Percentiles rank a stretch among this genome's conserved stretches.
Evolutionary conservation across 2,329 filamentous ascomycete genomes (phyloP).

Genomic region (Colletotrichum sp.): DNA sequence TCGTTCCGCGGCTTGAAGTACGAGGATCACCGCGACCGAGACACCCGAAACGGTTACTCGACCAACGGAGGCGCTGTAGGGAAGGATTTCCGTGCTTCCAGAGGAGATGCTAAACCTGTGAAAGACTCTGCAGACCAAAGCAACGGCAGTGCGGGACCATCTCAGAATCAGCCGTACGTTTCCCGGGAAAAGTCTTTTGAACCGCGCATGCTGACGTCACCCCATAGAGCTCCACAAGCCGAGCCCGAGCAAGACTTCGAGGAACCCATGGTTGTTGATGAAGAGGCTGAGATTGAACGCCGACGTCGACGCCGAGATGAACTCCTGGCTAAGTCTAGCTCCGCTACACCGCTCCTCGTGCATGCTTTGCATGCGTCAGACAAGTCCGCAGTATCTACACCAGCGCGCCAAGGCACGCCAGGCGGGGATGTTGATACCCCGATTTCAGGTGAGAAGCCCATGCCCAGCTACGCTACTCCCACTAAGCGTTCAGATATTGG

Average conservation of each 20-base stretch:
- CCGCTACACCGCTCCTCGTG: slow-evolving; percentile 75
- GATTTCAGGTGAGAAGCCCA: slow-evolving; percentile 46
- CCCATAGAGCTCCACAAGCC: slow-evolving; percentile 25
- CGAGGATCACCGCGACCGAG: slow-evolving; percentile 52
- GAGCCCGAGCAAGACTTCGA: slow-evolving; percentile 51
- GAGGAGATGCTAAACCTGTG: slow-evolving; percentile 72
- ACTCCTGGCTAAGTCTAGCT: slow-evolving; percentile 82
- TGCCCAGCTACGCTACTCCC: background rate
- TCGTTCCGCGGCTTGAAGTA: slow-evolving; percentile 39
- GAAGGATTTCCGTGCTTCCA: slow-evolving; percentile 63
- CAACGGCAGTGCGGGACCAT: slow-evolving; percentile 28
- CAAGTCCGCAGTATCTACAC: slow-evolving; percentile 61
- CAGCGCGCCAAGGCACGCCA: slow-evolving; percentile 51
- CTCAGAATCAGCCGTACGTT: slow-evolving; percentile 38
- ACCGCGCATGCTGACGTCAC: background rate
- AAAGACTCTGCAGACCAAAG: slow-evolving; percentile 56
- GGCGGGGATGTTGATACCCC: slow-evolving; percentile 46
- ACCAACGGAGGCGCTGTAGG: slow-evolving; percentile 67
- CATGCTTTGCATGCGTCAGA: slow-evolving; percentile 73
- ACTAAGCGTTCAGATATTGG: slow-evolving; percentile 37
- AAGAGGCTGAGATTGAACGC: slow-evolving; percentile 83
- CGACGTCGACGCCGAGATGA: slow-evolving; percentile 85
- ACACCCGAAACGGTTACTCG: slow-evolving; percentile 59
- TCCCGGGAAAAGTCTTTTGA: background rate
- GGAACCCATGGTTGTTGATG: slow-evolving; percentile 70